A percentile compares a stretch with the other conserved stretches of the same genome.
phyloP scores from a whole-genome alignment of 116 monocot genomes.

The Cymodocea nodosa region DNA sequence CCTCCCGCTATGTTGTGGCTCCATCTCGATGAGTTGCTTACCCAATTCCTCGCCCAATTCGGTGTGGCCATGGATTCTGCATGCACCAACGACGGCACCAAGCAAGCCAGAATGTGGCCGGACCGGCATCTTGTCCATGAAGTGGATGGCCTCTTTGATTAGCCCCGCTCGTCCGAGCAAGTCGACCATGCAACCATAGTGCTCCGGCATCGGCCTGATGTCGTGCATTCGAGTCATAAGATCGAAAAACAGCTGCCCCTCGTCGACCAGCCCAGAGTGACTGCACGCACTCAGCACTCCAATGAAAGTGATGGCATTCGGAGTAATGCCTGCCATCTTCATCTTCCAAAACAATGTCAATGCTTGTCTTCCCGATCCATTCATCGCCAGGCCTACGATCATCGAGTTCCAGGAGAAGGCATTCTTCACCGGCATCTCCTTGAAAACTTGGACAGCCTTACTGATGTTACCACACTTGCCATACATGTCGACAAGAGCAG shows the following conservation, averaged over 20 bases:
- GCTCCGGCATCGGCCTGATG: conserved; percentile 52
- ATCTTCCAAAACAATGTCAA: conserved; percentile 68
- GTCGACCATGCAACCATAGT: conserved; percentile 78
- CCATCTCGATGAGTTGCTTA: conserved; percentile 47
- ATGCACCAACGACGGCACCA: conserved; percentile 59
- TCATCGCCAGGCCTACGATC: conserved; percentile 61
- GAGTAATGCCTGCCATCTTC: conserved; percentile 27
- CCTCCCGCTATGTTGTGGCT: conserved; percentile 39
- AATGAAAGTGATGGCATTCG: conserved; percentile 49
- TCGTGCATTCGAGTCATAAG: conserved; percentile 30
- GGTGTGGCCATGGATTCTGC: conserved; percentile 40
- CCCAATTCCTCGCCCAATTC: conserved; percentile 43
- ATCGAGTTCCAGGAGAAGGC: conserved; percentile 71
- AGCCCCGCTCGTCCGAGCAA: conserved; percentile 62
- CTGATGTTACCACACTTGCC: conserved; percentile 66
- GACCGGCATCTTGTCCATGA: conserved; percentile 50
- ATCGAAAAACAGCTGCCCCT: conserved; percentile 48
- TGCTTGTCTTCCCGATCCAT: conserved; percentile 37
- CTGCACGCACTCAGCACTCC: conserved; percentile 56
- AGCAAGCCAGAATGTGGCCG: conserved; percentile 35
- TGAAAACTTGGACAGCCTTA: conserved; percentile 40
- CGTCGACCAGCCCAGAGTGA: conserved; percentile 51
- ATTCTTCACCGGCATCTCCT: conserved; percentile 45
- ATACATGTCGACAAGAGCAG: conserved; percentile 65
- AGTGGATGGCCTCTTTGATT: conserved; percentile 48